Percentiles rank a stretch among this genome's conserved stretches.
phyloP scores from a whole-genome alignment of 441 rosid species.

The Theobroma grandiflorum region DNA sequence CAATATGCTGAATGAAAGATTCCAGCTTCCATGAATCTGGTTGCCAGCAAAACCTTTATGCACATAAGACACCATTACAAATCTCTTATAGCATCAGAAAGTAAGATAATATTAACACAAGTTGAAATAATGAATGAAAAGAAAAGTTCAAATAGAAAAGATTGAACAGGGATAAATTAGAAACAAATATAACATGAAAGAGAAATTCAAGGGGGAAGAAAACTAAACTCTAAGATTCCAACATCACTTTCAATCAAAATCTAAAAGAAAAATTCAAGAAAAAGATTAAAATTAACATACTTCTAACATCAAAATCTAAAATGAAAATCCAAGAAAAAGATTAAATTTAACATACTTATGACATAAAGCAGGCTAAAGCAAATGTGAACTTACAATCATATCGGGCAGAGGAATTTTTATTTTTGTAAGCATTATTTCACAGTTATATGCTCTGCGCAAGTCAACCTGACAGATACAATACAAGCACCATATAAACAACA shows the following conservation, averaged over 20 bases:
- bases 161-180: slow-evolving; percentile 11
- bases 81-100: slow-evolving; percentile 17
- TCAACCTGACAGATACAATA: slow-evolving; percentile 71
- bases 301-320: background rate
- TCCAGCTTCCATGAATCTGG: background rate
- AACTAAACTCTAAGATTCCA: background rate
- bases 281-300: slow-evolving; percentile 6
- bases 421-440: slow-evolving; percentile 98
- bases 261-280: background rate
- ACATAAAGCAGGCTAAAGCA: slow-evolving; percentile 30
- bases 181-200: slow-evolving; percentile 1
- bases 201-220: background rate
- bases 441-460: slow-evolving; percentile 96
- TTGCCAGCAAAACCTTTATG: slow-evolving; percentile 4
- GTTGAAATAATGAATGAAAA: background rate
- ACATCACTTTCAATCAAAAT: slow-evolving; percentile 19
- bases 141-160: background rate
- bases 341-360: background rate
- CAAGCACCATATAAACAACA: slow-evolving; percentile 26
- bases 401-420: slow-evolving; percentile 92
- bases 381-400: slow-evolving; percentile 82
- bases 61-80: background rate
- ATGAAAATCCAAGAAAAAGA: background rate
- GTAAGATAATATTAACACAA: background rate
- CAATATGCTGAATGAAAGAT: slow-evolving; percentile 11